Evolutionary conservation across 1,139 yeast genomes (phyloP).

Genomic region (Geotrichum cucujoidarum): DNA sequence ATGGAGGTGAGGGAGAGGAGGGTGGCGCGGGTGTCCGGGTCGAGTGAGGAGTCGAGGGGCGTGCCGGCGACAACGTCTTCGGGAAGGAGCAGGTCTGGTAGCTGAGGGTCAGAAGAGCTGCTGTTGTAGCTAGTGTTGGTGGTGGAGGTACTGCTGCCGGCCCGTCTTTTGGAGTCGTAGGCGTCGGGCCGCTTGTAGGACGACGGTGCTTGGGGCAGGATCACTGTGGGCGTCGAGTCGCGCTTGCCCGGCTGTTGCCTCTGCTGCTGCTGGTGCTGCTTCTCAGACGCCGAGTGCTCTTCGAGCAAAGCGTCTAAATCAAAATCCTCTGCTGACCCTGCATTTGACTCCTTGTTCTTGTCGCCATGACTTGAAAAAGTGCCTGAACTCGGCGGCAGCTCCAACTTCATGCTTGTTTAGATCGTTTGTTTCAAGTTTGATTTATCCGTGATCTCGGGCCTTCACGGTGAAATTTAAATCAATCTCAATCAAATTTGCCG

Average conservation of each 20-base stretch:
- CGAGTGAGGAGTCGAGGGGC: background rate
- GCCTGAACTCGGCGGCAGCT: too few relatives aligned
- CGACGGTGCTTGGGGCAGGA: constrained; percentile 1
- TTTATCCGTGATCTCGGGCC: too few relatives aligned
- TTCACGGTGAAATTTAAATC: too few relatives aligned
- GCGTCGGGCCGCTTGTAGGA: constrained; percentile 8
- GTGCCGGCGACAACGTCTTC: constrained; percentile 8
- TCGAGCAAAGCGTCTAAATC: constrained; percentile 12
- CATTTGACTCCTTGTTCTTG: too few relatives aligned
- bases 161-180: background rate
- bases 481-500: too few relatives aligned
- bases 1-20: background rate
- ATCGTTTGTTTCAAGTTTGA: too few relatives aligned
- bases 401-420: too few relatives aligned
- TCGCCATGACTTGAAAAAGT: too few relatives aligned
- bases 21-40: background rate
- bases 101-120: background rate
- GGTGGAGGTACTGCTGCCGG: background rate
- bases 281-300: too few relatives aligned
- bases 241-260: background rate
- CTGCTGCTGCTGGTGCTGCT: too few relatives aligned
- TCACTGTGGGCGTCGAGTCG: background rate
- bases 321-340: background rate
- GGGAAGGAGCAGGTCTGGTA: constrained; percentile 12
- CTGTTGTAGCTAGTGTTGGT: background rate